phyloP scores from a whole-genome alignment of 768 basidiomycete genomes.

The Suillus plorans region DNA sequence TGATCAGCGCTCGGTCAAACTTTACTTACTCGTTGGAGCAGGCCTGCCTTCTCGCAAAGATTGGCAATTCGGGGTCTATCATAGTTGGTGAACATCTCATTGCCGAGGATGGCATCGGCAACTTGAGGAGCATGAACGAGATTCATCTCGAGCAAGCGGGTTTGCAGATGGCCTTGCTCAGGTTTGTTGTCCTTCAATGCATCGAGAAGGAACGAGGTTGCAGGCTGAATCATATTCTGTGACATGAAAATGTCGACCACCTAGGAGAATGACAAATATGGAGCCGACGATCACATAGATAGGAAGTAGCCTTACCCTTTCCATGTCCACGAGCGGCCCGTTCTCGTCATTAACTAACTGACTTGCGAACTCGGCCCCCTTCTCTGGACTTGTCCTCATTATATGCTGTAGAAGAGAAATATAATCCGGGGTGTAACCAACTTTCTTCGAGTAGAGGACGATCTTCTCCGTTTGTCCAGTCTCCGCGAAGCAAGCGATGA shows the following conservation, averaged over 20 bases:
- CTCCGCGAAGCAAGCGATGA: slow-evolving; percentile 98
- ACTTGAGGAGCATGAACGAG: slow-evolving; percentile 96
- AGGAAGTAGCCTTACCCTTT: slow-evolving; percentile 55
- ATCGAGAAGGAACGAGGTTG: slow-evolving; percentile 95
- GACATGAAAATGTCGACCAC: slow-evolving; percentile 99
- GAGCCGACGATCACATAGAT: background rate
- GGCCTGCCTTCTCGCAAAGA: slow-evolving; percentile 96
- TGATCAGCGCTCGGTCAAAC: background rate
- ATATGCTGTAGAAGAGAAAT: slow-evolving; percentile 90
- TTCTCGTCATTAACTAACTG: slow-evolving; percentile 91
- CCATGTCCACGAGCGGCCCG: slow-evolving; percentile 91
- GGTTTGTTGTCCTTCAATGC: slow-evolving; percentile 98
- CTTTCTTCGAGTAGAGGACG: slow-evolving; percentile 95
- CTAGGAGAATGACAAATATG: slow-evolving; percentile 32
- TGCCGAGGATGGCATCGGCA: slow-evolving; percentile 97
- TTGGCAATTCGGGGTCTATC: slow-evolving; percentile 97
- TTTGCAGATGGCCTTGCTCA: slow-evolving; percentile 95
- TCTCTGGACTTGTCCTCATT: slow-evolving; percentile 95
- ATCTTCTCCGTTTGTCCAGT: slow-evolving; percentile 99
- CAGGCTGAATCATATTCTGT: slow-evolving; percentile 99
- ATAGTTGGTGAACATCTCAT: slow-evolving; percentile 98
- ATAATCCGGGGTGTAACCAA: slow-evolving; percentile 91
- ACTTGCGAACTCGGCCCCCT: slow-evolving; percentile 97
- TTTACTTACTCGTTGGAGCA: slow-evolving; percentile 79
- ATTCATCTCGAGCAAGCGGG: slow-evolving; percentile 97